Conservation (phyloP, 176 grass and related monocot genomes). For the Bothriochloa decipiens region DNA sequence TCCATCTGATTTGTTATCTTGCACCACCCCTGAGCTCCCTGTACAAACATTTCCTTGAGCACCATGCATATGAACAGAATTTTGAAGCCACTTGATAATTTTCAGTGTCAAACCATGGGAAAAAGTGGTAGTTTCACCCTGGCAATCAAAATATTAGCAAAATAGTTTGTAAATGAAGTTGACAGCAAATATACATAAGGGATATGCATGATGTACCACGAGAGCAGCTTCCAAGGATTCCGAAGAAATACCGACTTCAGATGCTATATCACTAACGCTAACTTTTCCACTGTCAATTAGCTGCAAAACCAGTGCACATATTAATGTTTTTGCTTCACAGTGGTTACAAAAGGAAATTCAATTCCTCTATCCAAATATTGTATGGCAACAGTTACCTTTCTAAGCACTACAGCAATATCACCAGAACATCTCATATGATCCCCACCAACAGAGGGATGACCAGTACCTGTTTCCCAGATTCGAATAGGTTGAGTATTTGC, state of each 20-base stretch:
- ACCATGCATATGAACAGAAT: slow-evolving; percentile 51
- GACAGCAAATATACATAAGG: slow-evolving; percentile 29
- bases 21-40: slow-evolving; percentile 40
- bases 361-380: slow-evolving; percentile 9
- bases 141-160: slow-evolving; percentile 49
- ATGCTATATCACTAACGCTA: slow-evolving; percentile 83
- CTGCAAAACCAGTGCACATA: slow-evolving; percentile 53
- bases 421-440: slow-evolving; percentile 53
- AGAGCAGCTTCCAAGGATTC: slow-evolving; percentile 96
- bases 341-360: slow-evolving; percentile 22
- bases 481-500: slow-evolving; percentile 43
- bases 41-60: slow-evolving; percentile 42
- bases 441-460: slow-evolving; percentile 39
- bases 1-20: slow-evolving; percentile 51
- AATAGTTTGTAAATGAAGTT: slow-evolving; percentile 45
- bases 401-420: slow-evolving; percentile 74
- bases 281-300: slow-evolving; percentile 81
- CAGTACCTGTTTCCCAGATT: slow-evolving; percentile 45
- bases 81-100: slow-evolving; percentile 94
- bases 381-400: slow-evolving; percentile 63
- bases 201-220: slow-evolving; percentile 55
- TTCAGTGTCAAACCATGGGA: slow-evolving; percentile 92
- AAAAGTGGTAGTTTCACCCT: slow-evolving; percentile 97
- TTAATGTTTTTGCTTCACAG: slow-evolving; percentile 17
- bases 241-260: slow-evolving; percentile 85